Conservation (phyloP, 306 rosid species). For the Neltuma alba region DNA sequence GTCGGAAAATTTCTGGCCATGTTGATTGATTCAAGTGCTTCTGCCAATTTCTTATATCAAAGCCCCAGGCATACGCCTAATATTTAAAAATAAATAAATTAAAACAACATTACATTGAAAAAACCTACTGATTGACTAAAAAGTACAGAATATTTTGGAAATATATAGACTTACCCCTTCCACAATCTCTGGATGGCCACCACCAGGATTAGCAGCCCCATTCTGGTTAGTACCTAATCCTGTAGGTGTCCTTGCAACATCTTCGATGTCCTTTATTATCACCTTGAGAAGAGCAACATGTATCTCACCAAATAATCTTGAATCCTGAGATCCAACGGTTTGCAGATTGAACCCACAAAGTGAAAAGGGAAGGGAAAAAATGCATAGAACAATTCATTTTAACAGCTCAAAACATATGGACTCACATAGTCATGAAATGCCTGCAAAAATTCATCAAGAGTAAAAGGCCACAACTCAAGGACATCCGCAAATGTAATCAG, state of each 20-base stretch:
- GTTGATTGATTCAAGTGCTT: constrained; percentile 84
- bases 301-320: constrained; percentile 94
- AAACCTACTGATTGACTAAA: constrained; percentile 27
- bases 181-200: constrained; percentile 96
- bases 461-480: constrained; percentile 96
- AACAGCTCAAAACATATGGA: constrained; percentile 32
- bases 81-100: background rate
- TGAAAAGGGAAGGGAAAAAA: background rate
- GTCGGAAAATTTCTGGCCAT: constrained; percentile 95
- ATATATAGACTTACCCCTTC: constrained; percentile 75
- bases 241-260: constrained; percentile 94
- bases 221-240: constrained; percentile 86
- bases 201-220: constrained; percentile 92
- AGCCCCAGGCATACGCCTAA: constrained; percentile 98
- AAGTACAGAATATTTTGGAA: constrained; percentile 21
- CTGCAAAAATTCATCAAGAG: constrained; percentile 94
- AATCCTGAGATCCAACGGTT: constrained; percentile 68
- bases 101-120: constrained; percentile 28
- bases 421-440: constrained; percentile 96
- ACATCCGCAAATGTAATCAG: constrained; percentile 90
- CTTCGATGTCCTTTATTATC: constrained; percentile 93
- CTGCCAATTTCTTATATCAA: constrained; percentile 97
- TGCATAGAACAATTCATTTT: constrained; percentile 10
- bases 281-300: constrained; percentile 83
- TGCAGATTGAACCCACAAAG: constrained; percentile 28